These are phyloP conservation scores for Speleostelium caveatum DNA, from an alignment of 78 protist species.

Conservation along the genomic window DNA sequence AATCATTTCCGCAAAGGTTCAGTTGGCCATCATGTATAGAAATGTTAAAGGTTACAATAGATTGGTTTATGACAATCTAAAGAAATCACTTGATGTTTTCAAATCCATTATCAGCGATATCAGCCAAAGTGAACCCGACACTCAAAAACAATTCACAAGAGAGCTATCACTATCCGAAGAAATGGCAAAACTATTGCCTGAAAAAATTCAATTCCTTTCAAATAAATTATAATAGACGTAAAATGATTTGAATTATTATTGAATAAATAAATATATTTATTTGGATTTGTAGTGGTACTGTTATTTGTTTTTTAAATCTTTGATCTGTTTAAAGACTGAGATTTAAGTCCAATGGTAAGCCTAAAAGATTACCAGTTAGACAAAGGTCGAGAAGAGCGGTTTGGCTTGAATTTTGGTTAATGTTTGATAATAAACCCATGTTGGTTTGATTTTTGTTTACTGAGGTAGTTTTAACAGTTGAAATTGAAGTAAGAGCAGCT, in stretches of 20 bases:
- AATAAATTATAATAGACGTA: not conserved
- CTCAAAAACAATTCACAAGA: not conserved
- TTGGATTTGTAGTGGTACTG: no score
- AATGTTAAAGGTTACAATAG: conserved; percentile 37
- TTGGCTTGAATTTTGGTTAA: not conserved
- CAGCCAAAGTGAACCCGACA: not conserved
- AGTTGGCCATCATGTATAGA: conserved; percentile 12
- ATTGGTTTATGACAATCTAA: conserved; percentile 3
- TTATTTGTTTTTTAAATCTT: no score
- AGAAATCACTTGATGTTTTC: not conserved
- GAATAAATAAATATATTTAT: no score
- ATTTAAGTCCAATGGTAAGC: not conserved
- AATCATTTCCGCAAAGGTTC: not conserved
- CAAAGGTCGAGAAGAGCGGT: not conserved
- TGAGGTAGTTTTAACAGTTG: not conserved
- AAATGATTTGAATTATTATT: no score
- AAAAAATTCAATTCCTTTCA: conserved; percentile 6
- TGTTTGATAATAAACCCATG: no score
- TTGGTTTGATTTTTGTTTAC: not conserved
- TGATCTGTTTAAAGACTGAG: not conserved
- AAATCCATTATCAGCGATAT: not conserved
- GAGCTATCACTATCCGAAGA: not conserved
- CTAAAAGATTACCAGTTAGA: not conserved
- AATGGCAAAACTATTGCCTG: conserved; percentile 7
- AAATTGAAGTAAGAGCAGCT: not conserved